Evolutionary conservation across 176 grass and related monocot species (phyloP).

Genomic region (Aegilops umbellulata): DNA sequence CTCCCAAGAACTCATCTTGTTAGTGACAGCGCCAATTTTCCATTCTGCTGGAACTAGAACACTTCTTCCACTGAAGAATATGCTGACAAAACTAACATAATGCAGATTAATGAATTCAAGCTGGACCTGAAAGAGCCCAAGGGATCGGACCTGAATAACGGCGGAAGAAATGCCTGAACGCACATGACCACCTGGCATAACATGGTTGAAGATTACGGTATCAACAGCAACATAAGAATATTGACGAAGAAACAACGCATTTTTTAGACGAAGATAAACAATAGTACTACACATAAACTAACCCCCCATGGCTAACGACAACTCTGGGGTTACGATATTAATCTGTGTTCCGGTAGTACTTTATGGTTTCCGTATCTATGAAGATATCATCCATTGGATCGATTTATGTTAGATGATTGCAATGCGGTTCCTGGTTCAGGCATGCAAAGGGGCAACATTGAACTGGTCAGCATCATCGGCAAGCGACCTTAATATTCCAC

Average conservation of each 20-base stretch:
- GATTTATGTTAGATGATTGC: background rate
- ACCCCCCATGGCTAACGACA: background rate
- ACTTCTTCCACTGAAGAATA: background rate
- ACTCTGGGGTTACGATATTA: background rate
- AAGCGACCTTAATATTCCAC: background rate
- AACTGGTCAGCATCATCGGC: background rate
- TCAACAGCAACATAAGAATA: background rate
- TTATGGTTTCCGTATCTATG: background rate
- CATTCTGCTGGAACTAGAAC: background rate
- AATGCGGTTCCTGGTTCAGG: background rate
- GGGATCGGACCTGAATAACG: background rate
- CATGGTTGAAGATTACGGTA: background rate
- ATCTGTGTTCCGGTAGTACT: background rate
- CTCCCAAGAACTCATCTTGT: background rate
- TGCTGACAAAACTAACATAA: background rate
- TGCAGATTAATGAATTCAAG: background rate
- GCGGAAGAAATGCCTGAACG: background rate
- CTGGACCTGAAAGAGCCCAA: background rate
- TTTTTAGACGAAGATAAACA: background rate
- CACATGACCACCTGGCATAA: background rate
- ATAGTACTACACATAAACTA: background rate
- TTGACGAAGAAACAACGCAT: background rate
- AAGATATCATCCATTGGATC: background rate
- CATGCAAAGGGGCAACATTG: constrained; percentile 1
- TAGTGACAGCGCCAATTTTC: background rate